Evolutionary conservation across 2,329 filamentous ascomycete species (phyloP).

Genomic region (Stagonosporopsis rhizophila): DNA sequence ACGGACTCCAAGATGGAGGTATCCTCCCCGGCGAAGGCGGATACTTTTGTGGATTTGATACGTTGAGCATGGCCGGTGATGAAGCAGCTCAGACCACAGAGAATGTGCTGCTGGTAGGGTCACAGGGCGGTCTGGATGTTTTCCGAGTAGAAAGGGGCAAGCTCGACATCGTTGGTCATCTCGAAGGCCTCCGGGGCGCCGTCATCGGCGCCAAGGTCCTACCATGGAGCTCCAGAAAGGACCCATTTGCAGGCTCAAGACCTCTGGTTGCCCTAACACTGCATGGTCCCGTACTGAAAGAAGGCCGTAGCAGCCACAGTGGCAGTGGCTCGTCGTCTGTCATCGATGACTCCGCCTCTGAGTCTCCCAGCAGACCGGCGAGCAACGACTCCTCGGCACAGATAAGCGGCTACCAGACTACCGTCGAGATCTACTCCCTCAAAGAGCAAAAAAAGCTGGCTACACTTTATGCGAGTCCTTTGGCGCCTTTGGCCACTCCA

Average conservation of each 20-base stretch:
- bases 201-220: slow-evolving; percentile 85
- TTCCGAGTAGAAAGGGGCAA: slow-evolving; percentile 76
- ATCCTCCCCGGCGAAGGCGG: slow-evolving; percentile 71
- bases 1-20: slow-evolving; percentile 55
- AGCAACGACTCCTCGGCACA: slow-evolving; percentile 36
- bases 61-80: slow-evolving; percentile 59
- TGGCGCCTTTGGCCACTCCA: slow-evolving; percentile 65
- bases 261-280: slow-evolving; percentile 81
- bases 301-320: slow-evolving; percentile 46
- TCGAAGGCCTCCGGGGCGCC: slow-evolving; percentile 79
- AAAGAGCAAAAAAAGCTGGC: slow-evolving; percentile 74
- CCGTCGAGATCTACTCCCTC: slow-evolving; percentile 87
- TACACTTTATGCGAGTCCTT: slow-evolving; percentile 75
- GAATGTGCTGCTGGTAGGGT: slow-evolving; percentile 77
- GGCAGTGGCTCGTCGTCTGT: slow-evolving; percentile 47
- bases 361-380: slow-evolving; percentile 46
- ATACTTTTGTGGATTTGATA: slow-evolving; percentile 84
- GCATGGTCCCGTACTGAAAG: slow-evolving; percentile 74
- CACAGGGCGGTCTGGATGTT: slow-evolving; percentile 80
- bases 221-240: slow-evolving; percentile 67
- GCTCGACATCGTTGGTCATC: slow-evolving; percentile 70
- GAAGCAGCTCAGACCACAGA: slow-evolving; percentile 57
- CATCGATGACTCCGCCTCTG: slow-evolving; percentile 46
- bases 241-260: slow-evolving; percentile 62
- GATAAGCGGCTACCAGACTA: slow-evolving; percentile 78